phyloP scores from a whole-genome alignment of 2,329 filamentous ascomycete species.

The Xylariaceae sp. region DNA sequence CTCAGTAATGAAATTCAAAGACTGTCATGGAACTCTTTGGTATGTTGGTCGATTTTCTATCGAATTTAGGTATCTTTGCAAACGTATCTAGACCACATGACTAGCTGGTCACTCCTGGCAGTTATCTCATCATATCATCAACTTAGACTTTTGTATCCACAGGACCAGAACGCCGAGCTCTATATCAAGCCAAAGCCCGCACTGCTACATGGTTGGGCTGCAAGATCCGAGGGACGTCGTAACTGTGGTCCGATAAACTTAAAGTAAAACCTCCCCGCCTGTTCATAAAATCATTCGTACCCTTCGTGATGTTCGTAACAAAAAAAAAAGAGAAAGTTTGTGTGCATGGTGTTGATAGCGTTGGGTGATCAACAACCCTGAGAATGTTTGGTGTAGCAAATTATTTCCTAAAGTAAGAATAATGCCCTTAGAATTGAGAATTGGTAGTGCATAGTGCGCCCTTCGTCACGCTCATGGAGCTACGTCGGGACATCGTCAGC shows the following conservation, averaged over 20 bases:
- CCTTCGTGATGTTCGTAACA: constrained; percentile 38
- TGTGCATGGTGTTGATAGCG: constrained; percentile 8
- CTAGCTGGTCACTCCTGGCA: constrained; percentile 16
- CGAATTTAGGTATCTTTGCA: constrained; percentile 31
- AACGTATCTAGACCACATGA: constrained; percentile 14
- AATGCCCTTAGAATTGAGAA: constrained; percentile 15
- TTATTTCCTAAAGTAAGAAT: constrained; percentile 22
- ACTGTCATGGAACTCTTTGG: background rate
- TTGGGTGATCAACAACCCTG: constrained; percentile 7
- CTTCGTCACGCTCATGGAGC: constrained; percentile 28
- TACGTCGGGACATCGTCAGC: constrained; percentile 33
- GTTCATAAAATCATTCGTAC: constrained; percentile 31
- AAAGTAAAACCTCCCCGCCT: background rate
- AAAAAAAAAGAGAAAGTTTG: constrained; percentile 23
- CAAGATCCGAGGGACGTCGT: constrained; percentile 38
- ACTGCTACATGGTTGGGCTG: constrained; percentile 32
- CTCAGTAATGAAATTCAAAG: background rate
- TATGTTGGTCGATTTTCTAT: constrained; percentile 29
- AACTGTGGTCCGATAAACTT: constrained; percentile 37
- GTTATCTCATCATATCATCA: constrained; percentile 33
- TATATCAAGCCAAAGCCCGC: constrained; percentile 36
- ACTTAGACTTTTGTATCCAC: constrained; percentile 32
- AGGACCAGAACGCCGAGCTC: constrained; percentile 39
- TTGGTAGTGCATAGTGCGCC: constrained; percentile 21
- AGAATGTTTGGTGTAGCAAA: constrained; percentile 13